phyloP scores from a whole-genome alignment of 208 protist species.

The Trypanosoma caninum region DNA sequence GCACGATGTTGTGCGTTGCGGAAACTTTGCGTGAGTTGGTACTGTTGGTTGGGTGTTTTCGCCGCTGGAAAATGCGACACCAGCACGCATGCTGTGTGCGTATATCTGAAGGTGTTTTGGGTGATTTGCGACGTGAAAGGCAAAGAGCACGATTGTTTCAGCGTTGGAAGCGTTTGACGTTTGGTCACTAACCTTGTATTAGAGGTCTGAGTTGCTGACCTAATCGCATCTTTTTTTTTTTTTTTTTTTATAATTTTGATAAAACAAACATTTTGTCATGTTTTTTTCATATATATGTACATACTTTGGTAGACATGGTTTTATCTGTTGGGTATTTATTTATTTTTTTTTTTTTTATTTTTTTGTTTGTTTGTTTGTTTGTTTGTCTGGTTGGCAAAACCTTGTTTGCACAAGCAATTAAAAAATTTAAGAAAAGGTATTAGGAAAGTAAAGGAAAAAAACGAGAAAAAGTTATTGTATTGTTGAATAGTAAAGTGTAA shows the following conservation, averaged over 20 bases:
- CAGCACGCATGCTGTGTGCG: constrained; percentile 28
- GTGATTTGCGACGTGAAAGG: constrained; percentile 47
- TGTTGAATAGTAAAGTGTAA: no score
- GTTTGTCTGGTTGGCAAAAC: neutral
- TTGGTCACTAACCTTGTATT: neutral
- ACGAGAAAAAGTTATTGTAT: no score
- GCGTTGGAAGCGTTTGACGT: constrained; percentile 24
- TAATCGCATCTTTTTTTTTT: constrained; percentile 4
- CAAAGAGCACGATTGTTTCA: constrained; percentile 19
- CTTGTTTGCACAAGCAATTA: neutral
- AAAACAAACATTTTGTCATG: no score
- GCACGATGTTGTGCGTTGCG: constrained; percentile 36
- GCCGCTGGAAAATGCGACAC: constrained; percentile 46
- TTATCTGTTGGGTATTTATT: constrained; percentile 4
- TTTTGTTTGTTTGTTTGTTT: neutral
- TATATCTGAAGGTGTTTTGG: constrained; percentile 38
- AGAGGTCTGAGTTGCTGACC: neutral
- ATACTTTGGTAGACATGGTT: neutral
- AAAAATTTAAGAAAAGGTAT: neutral
- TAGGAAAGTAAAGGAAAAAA: neutral
- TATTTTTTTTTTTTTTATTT: constrained; percentile 7
- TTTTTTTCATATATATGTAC: neutral
- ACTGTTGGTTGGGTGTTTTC: constrained; percentile 54
- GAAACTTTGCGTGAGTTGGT: constrained; percentile 68
- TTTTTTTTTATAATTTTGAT: no score